Base-by-base conservation (phyloP, 1,284 basidiomycete genomes). In the Leccinum griseonigrum region DNA sequence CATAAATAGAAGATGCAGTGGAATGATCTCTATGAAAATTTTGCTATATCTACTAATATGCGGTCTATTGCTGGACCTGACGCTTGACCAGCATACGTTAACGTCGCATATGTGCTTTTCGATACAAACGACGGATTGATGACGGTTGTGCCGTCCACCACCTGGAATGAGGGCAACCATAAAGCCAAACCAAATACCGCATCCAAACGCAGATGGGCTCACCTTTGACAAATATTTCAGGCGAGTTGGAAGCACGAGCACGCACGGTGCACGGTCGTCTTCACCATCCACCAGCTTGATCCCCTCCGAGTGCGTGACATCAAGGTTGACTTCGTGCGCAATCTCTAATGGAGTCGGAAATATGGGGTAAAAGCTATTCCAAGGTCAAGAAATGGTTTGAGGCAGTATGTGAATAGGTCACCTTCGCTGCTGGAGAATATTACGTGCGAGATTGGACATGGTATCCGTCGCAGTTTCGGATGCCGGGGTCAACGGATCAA, bases 151-250 rank as follows among this genome's bases (percentile, higher is more conserved):
- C 80, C 79, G 66, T 91, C 85, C 22, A 94, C 85, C 31, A 82
- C 76, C 87, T 92, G 50, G 60, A 8, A 55, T 28, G 16, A 36
- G 2, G 31, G 29, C 55, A 18, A 60, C 34, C 4, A 10, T 55
- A 18, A 50, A 28, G 26, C 31, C 22, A 28, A 10, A 32, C 11
- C 18, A 28, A n/a, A 10, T 40, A 18, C n/a, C 26, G 3, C 8
- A 28, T 11, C 29, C 18, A 9, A 52, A 58, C 9, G 3, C 16
- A 8, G 52, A 38, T 18, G 69, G 8, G 4, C 81, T 56, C 32
- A 92, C 94, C 83, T 94, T 95, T 13, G 85, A 82, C 70, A 96
- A 96, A 32, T 94, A 89, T 74, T 91, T 94, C 53, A 97, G 77
- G 58, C 88, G 83, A 73, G 92, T 95, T 0, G 95, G 94, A 1